Evolutionary conservation across 1,284 basidiomycete genomes (phyloP), one percentile per base, ranked within the genome.

Genomic region (Ceratobasidium theobromae): DNA sequence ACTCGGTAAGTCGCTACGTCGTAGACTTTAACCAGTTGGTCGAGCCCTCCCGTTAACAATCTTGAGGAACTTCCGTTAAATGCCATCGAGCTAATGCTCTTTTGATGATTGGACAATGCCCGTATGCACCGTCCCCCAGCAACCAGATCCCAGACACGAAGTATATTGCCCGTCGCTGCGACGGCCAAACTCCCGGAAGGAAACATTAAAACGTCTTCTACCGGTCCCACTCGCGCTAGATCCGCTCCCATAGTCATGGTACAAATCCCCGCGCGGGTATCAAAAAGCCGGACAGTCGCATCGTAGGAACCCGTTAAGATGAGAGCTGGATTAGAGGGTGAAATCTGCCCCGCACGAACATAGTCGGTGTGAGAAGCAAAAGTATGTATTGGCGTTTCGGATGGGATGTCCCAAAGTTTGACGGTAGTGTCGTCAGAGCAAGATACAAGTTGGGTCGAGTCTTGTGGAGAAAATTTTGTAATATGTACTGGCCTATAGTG

Each of bases 1-100:
- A 99, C 97, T 72, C 91, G 91, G 81, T 95, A 96, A 40, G 89
- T 88, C 73, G 91, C 87, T 53, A 96, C 87, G 75, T 99, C 95
- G 79, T 99, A 99, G 23, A 98, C 95, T 78, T 99, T 99, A 67
- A 99, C 93, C 86, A 99, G 90, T 71, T 95, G 94, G 75, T 99
- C 97, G 68, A 99, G 79, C 33, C 92, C 88, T 35, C 91, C 97
- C 0, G 93, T 95, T 51, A 99, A 80, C 2, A 99, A 82, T 27
- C 95, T 84, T 71, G 86, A 84, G 18, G 88, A 84, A 64, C 83
- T 83, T 16, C 88, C 77, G 73, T 94, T 87, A 76, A 95, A 93
- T 3, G 91, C 81, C 27, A 98, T 81, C 23, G 90, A 85, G 0
- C 96, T 99, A 68, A 99, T 87, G 0, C 95, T 96, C 79, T 99